phyloP scores from a whole-genome alignment of 306 rosid species.

The Dalbergia cochinchinensis region DNA sequence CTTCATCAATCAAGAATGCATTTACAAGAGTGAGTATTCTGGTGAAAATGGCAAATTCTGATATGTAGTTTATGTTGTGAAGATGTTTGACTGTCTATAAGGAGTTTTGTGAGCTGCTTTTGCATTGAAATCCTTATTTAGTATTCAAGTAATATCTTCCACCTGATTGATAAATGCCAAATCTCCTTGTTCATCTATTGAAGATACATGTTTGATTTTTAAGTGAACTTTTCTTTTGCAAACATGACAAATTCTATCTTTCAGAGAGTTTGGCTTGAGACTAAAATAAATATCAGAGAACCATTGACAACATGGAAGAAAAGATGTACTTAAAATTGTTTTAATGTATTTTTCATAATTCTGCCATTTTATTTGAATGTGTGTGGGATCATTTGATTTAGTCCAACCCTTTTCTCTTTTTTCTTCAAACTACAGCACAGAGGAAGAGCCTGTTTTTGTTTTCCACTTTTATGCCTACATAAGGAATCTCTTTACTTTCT shows the following conservation, averaged over 20 bases:
- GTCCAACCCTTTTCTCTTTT: neutral
- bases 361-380: slow-evolving; percentile 11
- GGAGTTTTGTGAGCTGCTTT: slow-evolving; percentile 11
- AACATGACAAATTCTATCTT: neutral
- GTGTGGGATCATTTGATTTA: slow-evolving; percentile 3
- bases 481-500: slow-evolving; percentile 41
- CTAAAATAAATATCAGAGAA: slow-evolving; percentile 15
- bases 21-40: slow-evolving; percentile 83
- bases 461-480: slow-evolving; percentile 34
- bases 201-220: slow-evolving; percentile 15
- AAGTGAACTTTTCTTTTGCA: neutral
- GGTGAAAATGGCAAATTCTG: slow-evolving; percentile 38
- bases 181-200: slow-evolving; percentile 18
- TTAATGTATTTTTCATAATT: slow-evolving; percentile 32
- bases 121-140: slow-evolving; percentile 30
- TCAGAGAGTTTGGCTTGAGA: neutral
- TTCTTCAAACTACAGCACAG: slow-evolving; percentile 35
- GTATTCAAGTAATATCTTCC: slow-evolving; percentile 19
- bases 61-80: slow-evolving; percentile 35
- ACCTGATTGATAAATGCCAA: slow-evolving; percentile 35
- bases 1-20: slow-evolving; percentile 78
- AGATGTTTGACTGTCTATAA: slow-evolving; percentile 32
- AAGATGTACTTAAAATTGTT: neutral
- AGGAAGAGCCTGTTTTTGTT: slow-evolving; percentile 29
- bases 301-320: slow-evolving; percentile 8